These are phyloP conservation scores for Adansonia digitata DNA, from an alignment of 345 rosid genomes.

Conservation along the genomic window DNA sequence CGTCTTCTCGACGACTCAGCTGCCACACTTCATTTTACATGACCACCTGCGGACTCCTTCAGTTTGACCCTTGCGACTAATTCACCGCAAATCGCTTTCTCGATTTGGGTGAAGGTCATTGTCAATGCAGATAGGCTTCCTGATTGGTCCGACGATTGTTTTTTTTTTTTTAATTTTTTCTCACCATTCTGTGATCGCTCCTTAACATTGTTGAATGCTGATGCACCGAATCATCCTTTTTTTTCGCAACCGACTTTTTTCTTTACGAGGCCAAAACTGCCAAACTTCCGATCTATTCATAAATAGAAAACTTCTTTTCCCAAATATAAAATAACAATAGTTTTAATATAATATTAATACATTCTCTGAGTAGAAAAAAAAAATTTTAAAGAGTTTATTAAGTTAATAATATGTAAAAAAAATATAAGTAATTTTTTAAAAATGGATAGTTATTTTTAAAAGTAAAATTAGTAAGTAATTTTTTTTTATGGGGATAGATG, in stretches of 20 bases:
- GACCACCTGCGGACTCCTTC: constrained; percentile 2
- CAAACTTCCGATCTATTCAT: background rate
- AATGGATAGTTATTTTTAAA: too few species aligned
- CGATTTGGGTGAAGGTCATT: background rate
- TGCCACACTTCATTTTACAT: background rate
- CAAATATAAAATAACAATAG: background rate
- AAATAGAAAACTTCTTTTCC: background rate
- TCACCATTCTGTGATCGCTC: background rate
- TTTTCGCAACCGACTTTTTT: too few species aligned
- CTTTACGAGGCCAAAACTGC: background rate
- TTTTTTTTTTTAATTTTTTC: too few species aligned
- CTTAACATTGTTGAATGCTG: background rate
- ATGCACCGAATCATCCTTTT: constrained; percentile 12
- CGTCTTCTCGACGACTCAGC: background rate
- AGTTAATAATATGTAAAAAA: too few species aligned
- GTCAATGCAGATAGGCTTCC: constrained; percentile 8
- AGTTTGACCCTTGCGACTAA: background rate
- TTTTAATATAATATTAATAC: too few species aligned
- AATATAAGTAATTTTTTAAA: too few species aligned
- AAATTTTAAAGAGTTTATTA: too few species aligned
- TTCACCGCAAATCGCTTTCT: background rate
- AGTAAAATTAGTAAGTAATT: too few species aligned
- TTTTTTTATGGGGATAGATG: too few species aligned
- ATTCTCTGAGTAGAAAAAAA: too few species aligned
- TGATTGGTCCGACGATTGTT: constrained; percentile 10